Evolutionary conservation across 441 rosid genomes (phyloP), one percentile per base, ranked within the genome.

Genomic region (Pelargonium myrrhifolium): DNA sequence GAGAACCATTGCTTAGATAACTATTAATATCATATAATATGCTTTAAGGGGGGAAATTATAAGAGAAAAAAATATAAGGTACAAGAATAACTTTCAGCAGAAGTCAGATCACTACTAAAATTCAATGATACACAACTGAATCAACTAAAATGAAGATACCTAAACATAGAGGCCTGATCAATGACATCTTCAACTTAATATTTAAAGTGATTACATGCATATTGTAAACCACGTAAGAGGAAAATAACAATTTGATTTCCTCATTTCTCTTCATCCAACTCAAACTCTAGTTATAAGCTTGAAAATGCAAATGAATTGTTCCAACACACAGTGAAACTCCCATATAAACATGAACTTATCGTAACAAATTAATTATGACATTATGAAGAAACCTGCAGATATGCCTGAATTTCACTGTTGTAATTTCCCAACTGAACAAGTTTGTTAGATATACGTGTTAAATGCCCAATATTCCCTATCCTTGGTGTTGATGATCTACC

Each of bases 361-460:
- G 37, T 31, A 31, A 31, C 3, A 45, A 15, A 43, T 53, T 1
- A 6, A 47, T 58, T 58, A 73, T 20, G 37, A 66, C 45, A 20
- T 10, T 17, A 14, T 11, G 18, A 62, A 71, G 62, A 68, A 79
- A 94, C 97, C 99, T 89, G 92, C 80, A 94, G 77, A 77, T 77
- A 78, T 56, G 84, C 74, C 75, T 82, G 89, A 77, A 94, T 78
- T 71, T 86, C 86, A 40, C 64, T 68, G 67, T 76, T 88, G 83
- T 37, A 84, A 77, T 83, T 89, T 28, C 85, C 90, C 77, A 94
- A 71, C 79, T 94, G 92, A 73, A 81, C 71, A 76, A 94, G 89
- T 78, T 94, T 94, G 78, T 91, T 94, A 8, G 96, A 86, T 71
- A 94, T 81, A 37, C 90, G 91, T 39, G 96, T 89, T 76, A 94